phyloP scores from a whole-genome alignment of 2,329 filamentous ascomycete species.

The Phoma sp. region DNA sequence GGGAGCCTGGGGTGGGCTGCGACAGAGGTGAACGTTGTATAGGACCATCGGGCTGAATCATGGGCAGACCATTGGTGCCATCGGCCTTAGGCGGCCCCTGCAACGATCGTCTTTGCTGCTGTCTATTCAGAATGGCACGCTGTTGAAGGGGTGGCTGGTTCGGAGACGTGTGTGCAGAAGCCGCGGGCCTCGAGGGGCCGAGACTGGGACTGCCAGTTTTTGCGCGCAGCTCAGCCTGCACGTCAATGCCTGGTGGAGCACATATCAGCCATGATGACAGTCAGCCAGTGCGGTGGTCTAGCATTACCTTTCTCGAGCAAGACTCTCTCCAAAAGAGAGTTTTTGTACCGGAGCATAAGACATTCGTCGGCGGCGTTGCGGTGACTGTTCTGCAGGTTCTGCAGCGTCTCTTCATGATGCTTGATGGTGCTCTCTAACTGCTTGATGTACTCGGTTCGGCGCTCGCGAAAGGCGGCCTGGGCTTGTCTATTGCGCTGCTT shows the following conservation, averaged over 20 bases:
- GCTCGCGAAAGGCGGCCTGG: slow-evolving; percentile 95
- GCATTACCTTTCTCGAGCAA: slow-evolving; percentile 87
- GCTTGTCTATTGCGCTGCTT: slow-evolving; percentile 98
- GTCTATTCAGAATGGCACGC: slow-evolving; percentile 79
- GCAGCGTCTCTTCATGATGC: slow-evolving; percentile 91
- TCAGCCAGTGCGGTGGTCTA: slow-evolving; percentile 5
- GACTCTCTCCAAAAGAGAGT: slow-evolving; percentile 92
- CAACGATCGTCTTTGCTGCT: slow-evolving; percentile 73
- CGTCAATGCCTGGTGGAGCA: slow-evolving; percentile 77
- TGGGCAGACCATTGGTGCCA: slow-evolving; percentile 49
- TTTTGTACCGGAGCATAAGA: slow-evolving; percentile 98
- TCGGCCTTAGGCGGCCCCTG: slow-evolving; percentile 78
- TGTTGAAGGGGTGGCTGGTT: slow-evolving; percentile 72
- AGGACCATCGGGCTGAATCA: slow-evolving; percentile 48
- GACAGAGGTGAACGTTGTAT: slow-evolving; percentile 71
- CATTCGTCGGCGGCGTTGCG: slow-evolving; percentile 95
- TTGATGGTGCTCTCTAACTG: slow-evolving; percentile 97
- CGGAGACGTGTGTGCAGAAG: slow-evolving; percentile 62
- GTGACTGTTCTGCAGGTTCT: slow-evolving; percentile 91
- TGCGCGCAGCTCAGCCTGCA: slow-evolving; percentile 90
- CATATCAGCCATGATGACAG: slow-evolving; percentile 25
- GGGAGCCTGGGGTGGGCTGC: slow-evolving; percentile 82
- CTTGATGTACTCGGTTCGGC: slow-evolving; percentile 98
- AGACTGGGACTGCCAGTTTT: slow-evolving; percentile 89
- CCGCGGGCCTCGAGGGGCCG: slow-evolving; percentile 63